These are phyloP conservation scores for Tylopilus vinaceipallidus DNA, from an alignment of 768 basidiomycete genomes.

Conservation along the genomic window DNA sequence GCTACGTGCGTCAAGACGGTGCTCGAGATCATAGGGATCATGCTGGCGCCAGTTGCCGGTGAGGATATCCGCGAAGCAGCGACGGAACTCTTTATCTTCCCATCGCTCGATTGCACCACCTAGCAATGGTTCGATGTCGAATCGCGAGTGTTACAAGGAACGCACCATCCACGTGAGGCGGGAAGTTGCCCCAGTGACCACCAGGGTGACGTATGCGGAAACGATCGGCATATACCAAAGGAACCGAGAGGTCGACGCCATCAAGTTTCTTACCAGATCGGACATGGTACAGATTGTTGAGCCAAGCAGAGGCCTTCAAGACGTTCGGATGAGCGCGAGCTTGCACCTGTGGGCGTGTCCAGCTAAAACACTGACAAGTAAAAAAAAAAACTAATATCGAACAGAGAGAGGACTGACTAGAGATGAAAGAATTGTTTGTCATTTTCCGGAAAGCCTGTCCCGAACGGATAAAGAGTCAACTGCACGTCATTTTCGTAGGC, in stretches of 20 bases:
- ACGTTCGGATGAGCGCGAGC: constrained; percentile 69
- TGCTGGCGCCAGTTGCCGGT: constrained; percentile 60
- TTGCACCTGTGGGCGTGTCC: constrained; percentile 57
- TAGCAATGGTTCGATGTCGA: constrained; percentile 11
- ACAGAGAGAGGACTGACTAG: constrained; percentile 51
- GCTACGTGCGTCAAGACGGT: constrained; percentile 56
- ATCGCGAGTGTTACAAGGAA: constrained; percentile 23
- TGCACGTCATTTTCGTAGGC: not conserved
- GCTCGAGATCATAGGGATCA: constrained; percentile 63
- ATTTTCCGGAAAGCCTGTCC: constrained; percentile 48
- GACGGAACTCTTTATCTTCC: constrained; percentile 59
- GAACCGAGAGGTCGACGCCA: constrained; percentile 58
- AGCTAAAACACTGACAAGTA: constrained; percentile 28
- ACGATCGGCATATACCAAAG: constrained; percentile 70
- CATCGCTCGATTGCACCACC: constrained; percentile 77
- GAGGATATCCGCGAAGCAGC: constrained; percentile 62
- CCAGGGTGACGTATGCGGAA: constrained; percentile 74
- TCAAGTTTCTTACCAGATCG: constrained; percentile 38
- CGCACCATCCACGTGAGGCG: constrained; percentile 52
- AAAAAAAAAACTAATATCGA: not conserved
- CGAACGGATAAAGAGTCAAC: not conserved
- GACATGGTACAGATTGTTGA: constrained; percentile 62
- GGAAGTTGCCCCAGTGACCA: constrained; percentile 49
- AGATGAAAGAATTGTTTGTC: constrained; percentile 74
- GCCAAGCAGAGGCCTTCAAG: constrained; percentile 52